Conservation (phyloP, 148 eudicot genomes). For the Selenicereus undatus region DNA sequence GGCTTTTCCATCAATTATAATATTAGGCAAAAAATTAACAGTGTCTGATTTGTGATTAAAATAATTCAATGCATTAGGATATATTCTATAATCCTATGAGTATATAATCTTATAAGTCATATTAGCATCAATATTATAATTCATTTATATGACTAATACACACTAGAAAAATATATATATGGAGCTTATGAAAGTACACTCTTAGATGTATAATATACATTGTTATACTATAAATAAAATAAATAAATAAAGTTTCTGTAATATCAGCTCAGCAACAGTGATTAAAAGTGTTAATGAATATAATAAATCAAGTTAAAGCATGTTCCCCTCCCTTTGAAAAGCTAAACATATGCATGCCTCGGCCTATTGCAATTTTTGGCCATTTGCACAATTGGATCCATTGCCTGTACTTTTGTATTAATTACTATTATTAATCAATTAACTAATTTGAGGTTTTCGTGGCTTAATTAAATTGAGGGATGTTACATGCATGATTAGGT, state of each 20-base stretch:
- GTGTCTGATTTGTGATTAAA: no score
- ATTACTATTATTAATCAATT: constrained; percentile 1
- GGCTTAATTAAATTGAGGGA: not conserved
- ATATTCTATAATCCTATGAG: no score
- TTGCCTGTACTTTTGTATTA: not conserved
- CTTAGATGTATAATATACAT: no score
- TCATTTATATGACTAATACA: no score
- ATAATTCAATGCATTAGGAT: no score
- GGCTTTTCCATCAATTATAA: not conserved
- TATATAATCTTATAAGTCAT: no score
- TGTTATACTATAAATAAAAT: no score
- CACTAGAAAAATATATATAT: no score
- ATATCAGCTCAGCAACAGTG: not conserved
- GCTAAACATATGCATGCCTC: constrained; percentile 8
- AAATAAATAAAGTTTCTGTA: no score
- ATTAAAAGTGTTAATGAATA: not conserved
- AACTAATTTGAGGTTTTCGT: not conserved
- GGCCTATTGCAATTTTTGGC: not conserved
- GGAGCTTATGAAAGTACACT: no score
- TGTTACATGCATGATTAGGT: constrained; percentile 7
- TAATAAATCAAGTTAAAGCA: not conserved
- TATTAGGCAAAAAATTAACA: not conserved
- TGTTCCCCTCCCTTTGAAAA: constrained; percentile 8
- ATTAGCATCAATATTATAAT: no score
- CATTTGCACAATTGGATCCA: constrained; percentile 5